A percentile compares a stretch with the other conserved stretches of the same genome.
Evolutionary conservation across 768 basidiomycete species (phyloP).

Genomic region (Hericium alpestre): DNA sequence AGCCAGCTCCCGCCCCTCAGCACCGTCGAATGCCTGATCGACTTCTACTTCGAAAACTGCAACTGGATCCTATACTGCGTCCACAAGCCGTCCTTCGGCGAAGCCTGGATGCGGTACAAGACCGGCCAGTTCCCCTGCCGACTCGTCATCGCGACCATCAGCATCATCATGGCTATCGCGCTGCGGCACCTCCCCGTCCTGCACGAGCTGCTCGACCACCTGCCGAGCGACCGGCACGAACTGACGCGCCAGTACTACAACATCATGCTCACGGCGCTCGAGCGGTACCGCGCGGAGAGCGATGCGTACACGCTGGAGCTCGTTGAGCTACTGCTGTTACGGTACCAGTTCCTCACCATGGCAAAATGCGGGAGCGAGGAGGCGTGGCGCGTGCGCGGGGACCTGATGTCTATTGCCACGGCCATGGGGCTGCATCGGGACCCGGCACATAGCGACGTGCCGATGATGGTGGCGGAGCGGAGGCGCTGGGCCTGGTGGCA

Average conservation of each 20-base stretch:
- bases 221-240: constrained; percentile 6
- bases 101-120: constrained; percentile 12
- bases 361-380: constrained; percentile 72
- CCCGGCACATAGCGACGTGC: constrained; percentile 70
- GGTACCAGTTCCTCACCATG: constrained; percentile 63
- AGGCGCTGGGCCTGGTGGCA: constrained; percentile 91
- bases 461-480: constrained; percentile 58
- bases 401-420: constrained; percentile 62
- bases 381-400: constrained; percentile 67
- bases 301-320: constrained; percentile 53
- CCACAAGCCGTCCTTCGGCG: constrained; percentile 6
- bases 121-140: constrained; percentile 11
- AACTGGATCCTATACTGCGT: constrained; percentile 9
- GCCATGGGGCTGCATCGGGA: constrained; percentile 84
- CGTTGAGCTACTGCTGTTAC: constrained; percentile 61
- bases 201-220: constrained; percentile 9
- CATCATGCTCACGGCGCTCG: constrained; percentile 53
- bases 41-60: constrained; percentile 13
- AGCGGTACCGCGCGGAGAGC: constrained; percentile 44
- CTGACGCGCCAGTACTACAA: constrained; percentile 60
- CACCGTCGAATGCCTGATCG: constrained; percentile 9
- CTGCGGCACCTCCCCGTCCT: constrained; percentile 10
- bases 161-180: constrained; percentile 10
- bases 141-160: constrained; percentile 11
- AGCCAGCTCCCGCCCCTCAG: constrained; percentile 10